These are phyloP conservation scores for Psilocybe cubensis DNA, from an alignment of 768 basidiomycete genomes.

Conservation along the genomic window DNA sequence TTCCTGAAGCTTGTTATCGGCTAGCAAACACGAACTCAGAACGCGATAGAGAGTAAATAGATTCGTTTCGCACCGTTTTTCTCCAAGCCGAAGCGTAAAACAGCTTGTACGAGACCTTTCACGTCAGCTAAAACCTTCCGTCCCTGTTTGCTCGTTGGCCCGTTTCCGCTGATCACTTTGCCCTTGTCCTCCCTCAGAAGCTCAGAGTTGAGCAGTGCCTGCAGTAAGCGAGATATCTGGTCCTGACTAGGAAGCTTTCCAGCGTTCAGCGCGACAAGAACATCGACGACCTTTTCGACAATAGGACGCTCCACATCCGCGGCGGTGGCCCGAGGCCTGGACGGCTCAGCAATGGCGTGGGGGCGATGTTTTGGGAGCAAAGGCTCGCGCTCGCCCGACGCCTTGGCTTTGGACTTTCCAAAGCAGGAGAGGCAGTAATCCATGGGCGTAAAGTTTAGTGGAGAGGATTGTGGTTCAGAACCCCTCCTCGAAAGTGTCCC, in stretches of 20 bases:
- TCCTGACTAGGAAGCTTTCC: slow-evolving; percentile 45
- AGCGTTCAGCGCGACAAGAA: slow-evolving; percentile 36
- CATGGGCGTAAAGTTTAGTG: slow-evolving; percentile 7
- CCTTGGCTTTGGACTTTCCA: slow-evolving; percentile 8
- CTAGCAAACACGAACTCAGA: slow-evolving; percentile 16
- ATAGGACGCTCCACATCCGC: not conserved
- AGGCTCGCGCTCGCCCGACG: slow-evolving; percentile 21
- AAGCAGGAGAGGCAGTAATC: slow-evolving; percentile 24
- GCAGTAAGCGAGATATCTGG: slow-evolving; percentile 33
- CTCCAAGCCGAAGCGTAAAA: slow-evolving; percentile 37
- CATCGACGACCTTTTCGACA: slow-evolving; percentile 36
- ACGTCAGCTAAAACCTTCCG: slow-evolving; percentile 29
- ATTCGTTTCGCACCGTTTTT: slow-evolving; percentile 37
- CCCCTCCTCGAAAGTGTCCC: no score
- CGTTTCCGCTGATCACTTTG: slow-evolving; percentile 19
- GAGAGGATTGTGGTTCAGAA: not conserved
- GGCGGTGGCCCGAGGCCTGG: not conserved
- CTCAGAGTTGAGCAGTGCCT: slow-evolving; percentile 28
- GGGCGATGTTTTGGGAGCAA: slow-evolving; percentile 16
- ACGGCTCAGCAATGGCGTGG: not conserved
- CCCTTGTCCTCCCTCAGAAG: slow-evolving; percentile 22
- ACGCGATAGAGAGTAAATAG: not conserved
- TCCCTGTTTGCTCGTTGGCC: slow-evolving; percentile 32
- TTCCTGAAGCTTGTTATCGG: slow-evolving; percentile 42
- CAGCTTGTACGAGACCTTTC: slow-evolving; percentile 32